A percentile compares a stretch with the other conserved stretches of the same genome.
Evolutionary conservation across 192 early-diverging fungal genomes (phyloP).

Genomic region (Linnemannia exigua): DNA sequence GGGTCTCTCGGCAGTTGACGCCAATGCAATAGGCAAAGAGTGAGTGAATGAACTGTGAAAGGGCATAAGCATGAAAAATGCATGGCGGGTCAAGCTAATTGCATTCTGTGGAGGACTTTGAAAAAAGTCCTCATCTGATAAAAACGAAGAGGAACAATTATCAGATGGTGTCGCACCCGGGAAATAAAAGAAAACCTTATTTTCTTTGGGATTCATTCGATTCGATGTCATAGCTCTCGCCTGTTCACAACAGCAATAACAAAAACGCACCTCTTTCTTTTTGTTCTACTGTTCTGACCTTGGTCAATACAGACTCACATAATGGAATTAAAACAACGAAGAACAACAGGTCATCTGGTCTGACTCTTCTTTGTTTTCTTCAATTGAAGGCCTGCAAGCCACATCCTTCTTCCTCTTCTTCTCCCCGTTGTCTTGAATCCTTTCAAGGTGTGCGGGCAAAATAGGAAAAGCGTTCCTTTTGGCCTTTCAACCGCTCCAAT

Average conservation of each 20-base stretch:
- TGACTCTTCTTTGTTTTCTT: neutral
- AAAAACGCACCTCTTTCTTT: neutral
- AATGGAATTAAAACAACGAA: neutral
- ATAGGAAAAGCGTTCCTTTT: neutral
- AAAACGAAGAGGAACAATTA: neutral
- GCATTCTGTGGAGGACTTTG: neutral
- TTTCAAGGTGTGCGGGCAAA: neutral
- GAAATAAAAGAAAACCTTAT: constrained; percentile 6
- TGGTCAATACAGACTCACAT: neutral
- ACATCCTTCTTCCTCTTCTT: neutral
- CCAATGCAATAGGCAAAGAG: neutral
- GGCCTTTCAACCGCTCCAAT: neutral
- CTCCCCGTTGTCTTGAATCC: neutral
- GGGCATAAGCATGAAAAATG: neutral
- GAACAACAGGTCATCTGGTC: neutral
- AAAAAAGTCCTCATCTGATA: neutral
- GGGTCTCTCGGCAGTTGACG: too few species aligned
- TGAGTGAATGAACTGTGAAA: neutral
- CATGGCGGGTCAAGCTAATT: neutral
- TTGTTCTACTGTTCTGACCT: neutral
- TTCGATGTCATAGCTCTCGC: neutral
- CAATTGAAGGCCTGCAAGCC: neutral
- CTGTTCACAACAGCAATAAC: neutral
- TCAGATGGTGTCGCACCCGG: constrained; percentile 1
- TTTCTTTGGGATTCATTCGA: too few species aligned